Conservation (phyloP, 148 eudicot species). For the Salicornia ramosissima region DNA sequence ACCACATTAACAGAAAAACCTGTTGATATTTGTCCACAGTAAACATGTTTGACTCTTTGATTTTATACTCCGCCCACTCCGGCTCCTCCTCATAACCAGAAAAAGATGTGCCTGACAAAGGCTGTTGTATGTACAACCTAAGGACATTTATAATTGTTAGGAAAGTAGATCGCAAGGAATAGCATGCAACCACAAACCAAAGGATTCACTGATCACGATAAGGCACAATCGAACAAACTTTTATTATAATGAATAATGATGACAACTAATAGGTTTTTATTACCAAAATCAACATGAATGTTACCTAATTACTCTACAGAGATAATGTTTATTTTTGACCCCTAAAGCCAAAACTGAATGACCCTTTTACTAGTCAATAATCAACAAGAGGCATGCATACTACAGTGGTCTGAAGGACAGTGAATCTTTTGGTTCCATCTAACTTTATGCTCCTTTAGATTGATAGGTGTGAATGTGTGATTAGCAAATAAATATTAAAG, state of each 20-base stretch:
- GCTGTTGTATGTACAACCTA: slow-evolving; percentile 86
- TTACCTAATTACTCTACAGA: no score
- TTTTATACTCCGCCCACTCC: slow-evolving; percentile 96
- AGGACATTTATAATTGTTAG: slow-evolving; percentile 4
- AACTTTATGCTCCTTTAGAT: no score
- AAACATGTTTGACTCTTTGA: slow-evolving; percentile 94
- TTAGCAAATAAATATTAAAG: no score
- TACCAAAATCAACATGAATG: no score
- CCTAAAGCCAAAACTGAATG: background rate
- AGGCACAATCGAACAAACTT: background rate
- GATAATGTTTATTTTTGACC: background rate
- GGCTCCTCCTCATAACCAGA: slow-evolving; percentile 48
- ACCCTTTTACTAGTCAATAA: background rate
- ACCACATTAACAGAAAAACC: slow-evolving; percentile 39
- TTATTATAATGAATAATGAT: no score
- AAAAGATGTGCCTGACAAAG: slow-evolving; percentile 45
- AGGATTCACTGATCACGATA: background rate
- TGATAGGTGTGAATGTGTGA: no score
- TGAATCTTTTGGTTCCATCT: no score
- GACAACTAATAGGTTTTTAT: background rate
- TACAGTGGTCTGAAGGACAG: no score
- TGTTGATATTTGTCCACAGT: slow-evolving; percentile 98
- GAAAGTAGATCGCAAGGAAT: slow-evolving; percentile 7
- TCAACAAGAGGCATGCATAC: no score
- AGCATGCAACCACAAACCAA: slow-evolving; percentile 1